phyloP scores from a whole-genome alignment of 306 rosid species.

The Dryas octopetala region DNA sequence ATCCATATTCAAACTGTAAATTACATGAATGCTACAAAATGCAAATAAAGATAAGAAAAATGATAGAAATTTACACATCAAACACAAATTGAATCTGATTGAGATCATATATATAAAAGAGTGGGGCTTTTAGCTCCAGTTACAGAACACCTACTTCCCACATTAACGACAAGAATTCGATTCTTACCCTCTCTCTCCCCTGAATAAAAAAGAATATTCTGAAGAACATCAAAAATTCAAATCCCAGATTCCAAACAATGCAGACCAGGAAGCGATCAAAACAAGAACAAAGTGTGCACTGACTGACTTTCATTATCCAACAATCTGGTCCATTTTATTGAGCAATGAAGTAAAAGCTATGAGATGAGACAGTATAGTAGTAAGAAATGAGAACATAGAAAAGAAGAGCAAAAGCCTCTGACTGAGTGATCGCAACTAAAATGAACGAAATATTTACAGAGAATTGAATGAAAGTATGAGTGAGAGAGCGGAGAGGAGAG shows the following conservation, averaged over 20 bases:
- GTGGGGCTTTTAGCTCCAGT: not conserved
- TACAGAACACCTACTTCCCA: not conserved
- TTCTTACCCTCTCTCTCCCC: not conserved
- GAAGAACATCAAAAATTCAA: not conserved
- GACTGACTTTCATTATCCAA: not conserved
- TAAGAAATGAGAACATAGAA: not conserved
- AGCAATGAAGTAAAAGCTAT: not conserved
- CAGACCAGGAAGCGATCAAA: not conserved
- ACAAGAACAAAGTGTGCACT: not conserved
- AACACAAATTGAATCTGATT: not conserved
- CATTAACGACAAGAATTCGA: not conserved
- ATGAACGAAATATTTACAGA: not conserved
- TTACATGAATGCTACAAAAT: too few species aligned
- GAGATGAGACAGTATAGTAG: not conserved
- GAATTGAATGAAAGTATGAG: not conserved
- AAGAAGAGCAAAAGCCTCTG: not conserved
- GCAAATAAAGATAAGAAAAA: too few species aligned
- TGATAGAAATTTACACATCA: not conserved
- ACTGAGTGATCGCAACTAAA: not conserved
- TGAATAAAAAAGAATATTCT: too few species aligned
- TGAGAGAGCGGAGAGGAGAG: not conserved
- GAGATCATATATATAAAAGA: not conserved
- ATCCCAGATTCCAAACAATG: not conserved
- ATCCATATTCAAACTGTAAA: not conserved
- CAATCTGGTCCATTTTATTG: not conserved